Conservation (phyloP, 305 asterid genomes). For the Vinca major region DNA sequence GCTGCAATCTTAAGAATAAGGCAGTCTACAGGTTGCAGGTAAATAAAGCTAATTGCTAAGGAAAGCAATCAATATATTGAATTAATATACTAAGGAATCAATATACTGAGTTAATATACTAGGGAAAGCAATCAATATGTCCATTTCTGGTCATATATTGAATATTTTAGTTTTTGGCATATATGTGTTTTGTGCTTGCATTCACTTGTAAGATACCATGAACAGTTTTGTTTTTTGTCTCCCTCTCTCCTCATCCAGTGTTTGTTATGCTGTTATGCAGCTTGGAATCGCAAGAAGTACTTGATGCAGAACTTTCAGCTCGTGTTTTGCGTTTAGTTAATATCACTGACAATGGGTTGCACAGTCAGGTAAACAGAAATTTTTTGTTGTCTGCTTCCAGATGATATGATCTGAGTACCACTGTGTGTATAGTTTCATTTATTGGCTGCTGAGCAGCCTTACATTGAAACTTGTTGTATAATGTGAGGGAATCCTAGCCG, state of each 20-base stretch:
- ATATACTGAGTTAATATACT: no score
- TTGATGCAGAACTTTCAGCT: slow-evolving; percentile 96
- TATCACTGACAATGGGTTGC: slow-evolving; percentile 79
- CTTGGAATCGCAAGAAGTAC: slow-evolving; percentile 78
- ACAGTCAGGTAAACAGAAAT: slow-evolving; percentile 53
- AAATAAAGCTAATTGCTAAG: slow-evolving; percentile 11
- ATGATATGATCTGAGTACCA: not conserved
- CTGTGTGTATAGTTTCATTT: not conserved
- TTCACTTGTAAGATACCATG: not conserved
- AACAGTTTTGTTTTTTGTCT: not conserved
- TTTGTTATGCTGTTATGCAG: slow-evolving; percentile 35
- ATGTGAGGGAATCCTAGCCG: not conserved
- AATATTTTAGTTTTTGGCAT: not conserved
- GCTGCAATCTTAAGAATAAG: slow-evolving; percentile 75
- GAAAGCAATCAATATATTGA: not conserved
- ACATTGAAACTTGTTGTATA: not conserved
- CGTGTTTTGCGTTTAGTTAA: slow-evolving; percentile 84
- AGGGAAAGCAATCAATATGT: not conserved
- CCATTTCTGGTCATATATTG: not conserved
- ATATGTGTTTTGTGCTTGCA: not conserved
- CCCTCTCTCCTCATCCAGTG: not conserved
- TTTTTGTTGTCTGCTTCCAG: not conserved
- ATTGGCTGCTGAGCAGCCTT: not conserved
- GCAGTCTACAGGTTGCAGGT: slow-evolving; percentile 87
- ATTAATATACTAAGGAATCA: no score